phyloP scores from a whole-genome alignment of 2,329 filamentous ascomycete species.

The Curvularia sp. region DNA sequence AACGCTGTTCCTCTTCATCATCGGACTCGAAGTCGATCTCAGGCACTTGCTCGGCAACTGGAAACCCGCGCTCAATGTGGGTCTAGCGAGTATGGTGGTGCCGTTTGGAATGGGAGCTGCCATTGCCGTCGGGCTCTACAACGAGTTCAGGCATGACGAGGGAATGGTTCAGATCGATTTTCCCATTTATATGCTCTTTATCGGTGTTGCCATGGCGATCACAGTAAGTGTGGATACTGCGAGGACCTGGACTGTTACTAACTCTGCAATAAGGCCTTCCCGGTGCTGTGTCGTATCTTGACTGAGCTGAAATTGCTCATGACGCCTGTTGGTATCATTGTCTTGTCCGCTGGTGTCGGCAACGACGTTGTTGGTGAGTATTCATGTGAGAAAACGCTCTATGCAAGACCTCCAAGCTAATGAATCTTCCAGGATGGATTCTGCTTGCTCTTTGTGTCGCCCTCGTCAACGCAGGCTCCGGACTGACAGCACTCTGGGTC shows the following conservation, averaged over 20 bases:
- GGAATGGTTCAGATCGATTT: slow-evolving; percentile 66
- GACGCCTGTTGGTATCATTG: slow-evolving; percentile 85
- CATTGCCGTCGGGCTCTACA: slow-evolving; percentile 80
- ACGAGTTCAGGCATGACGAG: slow-evolving; percentile 69
- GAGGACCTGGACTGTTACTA: slow-evolving; percentile 5
- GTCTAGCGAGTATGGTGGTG: slow-evolving; percentile 77
- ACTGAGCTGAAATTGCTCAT: slow-evolving; percentile 86
- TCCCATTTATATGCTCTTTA: slow-evolving; percentile 74
- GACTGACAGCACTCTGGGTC: slow-evolving; percentile 84
- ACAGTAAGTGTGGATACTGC: slow-evolving; percentile 62
- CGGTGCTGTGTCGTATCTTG: slow-evolving; percentile 90
- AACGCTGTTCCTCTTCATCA: slow-evolving; percentile 84
- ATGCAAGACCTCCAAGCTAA: background rate
- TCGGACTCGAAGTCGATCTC: slow-evolving; percentile 86
- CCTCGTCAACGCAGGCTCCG: slow-evolving; percentile 84
- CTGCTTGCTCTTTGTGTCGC: slow-evolving; percentile 91
- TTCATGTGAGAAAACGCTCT: background rate
- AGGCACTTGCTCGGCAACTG: slow-evolving; percentile 80
- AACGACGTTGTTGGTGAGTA: slow-evolving; percentile 77
- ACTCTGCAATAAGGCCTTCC: slow-evolving; percentile 65
- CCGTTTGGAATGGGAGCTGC: slow-evolving; percentile 84
- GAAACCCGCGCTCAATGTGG: slow-evolving; percentile 78
- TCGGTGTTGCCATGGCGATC: slow-evolving; percentile 92
- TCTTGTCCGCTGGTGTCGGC: slow-evolving; percentile 86
- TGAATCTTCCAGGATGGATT: slow-evolving; percentile 70